Evolutionary conservation across 306 rosid genomes (phyloP), one percentile per base, ranked within the genome.

Genomic region (Neltuma alba): DNA sequence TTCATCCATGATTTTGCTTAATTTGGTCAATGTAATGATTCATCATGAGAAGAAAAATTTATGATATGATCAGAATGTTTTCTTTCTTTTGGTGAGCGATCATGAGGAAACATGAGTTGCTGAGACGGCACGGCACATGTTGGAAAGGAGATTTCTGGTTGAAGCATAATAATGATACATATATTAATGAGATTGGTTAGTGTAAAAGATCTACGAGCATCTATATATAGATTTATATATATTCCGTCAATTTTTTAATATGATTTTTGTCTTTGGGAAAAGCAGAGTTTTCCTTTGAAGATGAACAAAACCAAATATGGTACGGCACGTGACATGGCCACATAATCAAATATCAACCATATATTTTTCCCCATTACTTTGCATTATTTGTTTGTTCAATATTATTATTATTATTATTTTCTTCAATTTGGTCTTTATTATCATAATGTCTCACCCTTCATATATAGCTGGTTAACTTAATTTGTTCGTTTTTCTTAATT

Each of bases 121-220:
- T 86, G 86, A 61, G 62, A 86, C 86, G 89, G 86, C 89, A 86
- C 83, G 82, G 75, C 82, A 86, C 76, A 80, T 52, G 64, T 67
- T 79, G 65, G 40, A 74, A 79, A 76, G 31, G 45, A 68, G 54
- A 40, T 68, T 76, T 76, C 55, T 61, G 31, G 73, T 83, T 72
- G 85, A 66, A 61, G 86, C 76, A 76, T 74, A 85, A 87, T 91
- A 78, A 88, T 84, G 72, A 81, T 57, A 70, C 63, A 21, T 71
- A 69, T 63, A 62, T 74, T 84, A 58, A 80, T 77, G 85, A 42
- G 72, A 82, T 86, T 76, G 89, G 81, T 88, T 88, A 84, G 86
- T 76, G 85, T 80, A 72, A 75, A 54, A 54, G 61, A 54, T 54
- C 61, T 21, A 20, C 25, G 4, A 2, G 4, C 36, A 50, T 6